These are phyloP conservation scores for Lepiota subincarnata DNA, from an alignment of 768 basidiomycete species.

Conservation along the genomic window DNA sequence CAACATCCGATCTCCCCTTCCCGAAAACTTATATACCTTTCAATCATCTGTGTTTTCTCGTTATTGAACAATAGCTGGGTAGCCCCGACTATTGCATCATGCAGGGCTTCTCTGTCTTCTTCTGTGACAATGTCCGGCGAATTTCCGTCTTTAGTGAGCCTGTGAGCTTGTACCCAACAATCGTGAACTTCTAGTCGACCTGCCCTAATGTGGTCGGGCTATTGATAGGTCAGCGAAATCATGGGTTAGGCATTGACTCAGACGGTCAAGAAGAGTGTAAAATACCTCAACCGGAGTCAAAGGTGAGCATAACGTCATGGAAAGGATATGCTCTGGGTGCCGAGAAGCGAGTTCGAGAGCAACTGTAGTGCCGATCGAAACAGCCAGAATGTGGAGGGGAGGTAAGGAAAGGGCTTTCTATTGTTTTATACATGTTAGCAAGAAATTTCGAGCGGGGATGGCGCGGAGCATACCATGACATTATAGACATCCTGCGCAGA, in stretches of 20 bases:
- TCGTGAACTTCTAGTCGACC: constrained; percentile 26
- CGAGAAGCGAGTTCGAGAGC: constrained; percentile 29
- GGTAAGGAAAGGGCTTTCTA: constrained; percentile 30
- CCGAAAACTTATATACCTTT: constrained; percentile 14
- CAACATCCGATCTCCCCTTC: background rate
- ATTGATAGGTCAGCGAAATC: background rate
- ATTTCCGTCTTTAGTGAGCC: background rate
- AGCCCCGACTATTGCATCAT: constrained; percentile 19
- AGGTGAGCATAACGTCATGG: constrained; percentile 34
- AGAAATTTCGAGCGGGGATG: background rate
- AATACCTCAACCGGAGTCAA: constrained; percentile 28
- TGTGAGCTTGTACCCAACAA: constrained; percentile 20
- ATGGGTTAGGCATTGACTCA: too few relatives aligned
- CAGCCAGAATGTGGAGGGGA: constrained; percentile 31
- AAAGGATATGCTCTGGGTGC: constrained; percentile 27
- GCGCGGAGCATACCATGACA: constrained; percentile 25
- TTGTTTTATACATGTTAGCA: background rate
- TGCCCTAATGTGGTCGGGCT: constrained; percentile 25
- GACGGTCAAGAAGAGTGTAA: constrained; percentile 1
- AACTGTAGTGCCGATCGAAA: constrained; percentile 29
- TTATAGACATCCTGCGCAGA: constrained; percentile 28
- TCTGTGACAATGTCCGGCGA: constrained; percentile 2
- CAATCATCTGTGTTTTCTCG: constrained; percentile 12
- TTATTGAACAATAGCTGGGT: constrained; percentile 22
- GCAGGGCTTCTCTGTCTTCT: constrained; percentile 10